Percentiles rank a stretch among this genome's conserved stretches.
These are phyloP conservation scores for Tricholoma bakamatsutake DNA, from an alignment of 768 basidiomycete genomes.

Conservation along the genomic window DNA sequence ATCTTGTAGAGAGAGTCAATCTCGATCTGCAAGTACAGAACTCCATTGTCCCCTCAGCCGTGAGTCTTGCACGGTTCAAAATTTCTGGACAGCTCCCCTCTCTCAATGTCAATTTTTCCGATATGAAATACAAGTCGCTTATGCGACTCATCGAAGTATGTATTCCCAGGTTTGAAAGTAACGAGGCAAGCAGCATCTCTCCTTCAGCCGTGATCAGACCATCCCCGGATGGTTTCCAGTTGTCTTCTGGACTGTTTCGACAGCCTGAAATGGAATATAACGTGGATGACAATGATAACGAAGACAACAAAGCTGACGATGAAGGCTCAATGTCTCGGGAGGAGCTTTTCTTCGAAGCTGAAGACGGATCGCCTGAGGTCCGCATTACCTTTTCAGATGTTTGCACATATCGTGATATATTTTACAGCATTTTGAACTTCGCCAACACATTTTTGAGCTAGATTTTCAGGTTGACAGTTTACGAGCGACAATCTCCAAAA, in stretches of 20 bases:
- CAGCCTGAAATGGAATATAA: conserved; percentile 59
- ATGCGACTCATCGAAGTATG: conserved; percentile 91
- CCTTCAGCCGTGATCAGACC: conserved; percentile 13
- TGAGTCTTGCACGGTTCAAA: conserved; percentile 84
- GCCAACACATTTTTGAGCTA: conserved; percentile 71
- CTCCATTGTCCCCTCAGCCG: conserved; percentile 82
- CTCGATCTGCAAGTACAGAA: conserved; percentile 87
- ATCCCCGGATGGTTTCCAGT: conserved; percentile 36
- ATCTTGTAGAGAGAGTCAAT: conserved; percentile 88
- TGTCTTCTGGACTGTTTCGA: conserved; percentile 52
- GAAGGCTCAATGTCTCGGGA: conserved; percentile 24
- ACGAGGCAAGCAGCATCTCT: conserved; percentile 16
- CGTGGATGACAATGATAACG: conserved; percentile 52
- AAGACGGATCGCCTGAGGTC: conserved; percentile 55
- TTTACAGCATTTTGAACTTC: conserved; percentile 34
- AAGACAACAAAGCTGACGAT: conserved; percentile 30
- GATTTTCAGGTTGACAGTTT: conserved; percentile 84
- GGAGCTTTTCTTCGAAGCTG: conserved; percentile 69
- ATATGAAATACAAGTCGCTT: conserved; percentile 84
- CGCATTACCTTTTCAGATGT: conserved; percentile 10
- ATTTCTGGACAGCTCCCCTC: conserved; percentile 83
- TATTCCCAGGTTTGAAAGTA: conserved; percentile 74
- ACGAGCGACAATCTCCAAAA: conserved; percentile 73
- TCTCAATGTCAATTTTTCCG: conserved; percentile 85
- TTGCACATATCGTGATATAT: background rate